Evolutionary conservation across 164 flowering plant genomes (phyloP).

Genomic region (Piper longum): DNA sequence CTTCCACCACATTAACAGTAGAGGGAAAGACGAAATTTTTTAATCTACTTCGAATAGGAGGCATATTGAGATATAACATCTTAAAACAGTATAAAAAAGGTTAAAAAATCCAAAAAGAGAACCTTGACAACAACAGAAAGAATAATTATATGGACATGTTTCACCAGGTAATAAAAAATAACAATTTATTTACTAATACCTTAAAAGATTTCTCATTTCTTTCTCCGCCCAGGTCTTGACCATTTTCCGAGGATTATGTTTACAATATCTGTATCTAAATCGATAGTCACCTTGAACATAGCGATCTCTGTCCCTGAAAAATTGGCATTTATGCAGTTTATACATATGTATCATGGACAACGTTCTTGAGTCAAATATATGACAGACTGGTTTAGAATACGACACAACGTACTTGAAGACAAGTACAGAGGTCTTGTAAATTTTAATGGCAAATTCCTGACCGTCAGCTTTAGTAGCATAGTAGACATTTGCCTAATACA

Average conservation of each 20-base stretch:
- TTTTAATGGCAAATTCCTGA: conserved; percentile 79
- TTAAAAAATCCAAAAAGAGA: background rate
- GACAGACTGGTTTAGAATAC: background rate
- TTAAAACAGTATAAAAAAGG: background rate
- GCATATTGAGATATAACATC: no score
- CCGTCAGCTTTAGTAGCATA: conserved; percentile 88
- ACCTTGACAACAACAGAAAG: background rate
- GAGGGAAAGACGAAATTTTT: no score
- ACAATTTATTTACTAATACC: conserved; percentile 22
- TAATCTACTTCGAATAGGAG: no score
- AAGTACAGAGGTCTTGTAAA: conserved; percentile 91
- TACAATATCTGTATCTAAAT: conserved; percentile 88
- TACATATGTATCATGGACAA: background rate
- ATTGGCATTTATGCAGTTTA: conserved; percentile 1
- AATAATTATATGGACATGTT: background rate
- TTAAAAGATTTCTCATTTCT: conserved; percentile 89
- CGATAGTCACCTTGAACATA: conserved; percentile 98
- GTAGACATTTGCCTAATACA: conserved; percentile 85
- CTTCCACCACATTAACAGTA: background rate
- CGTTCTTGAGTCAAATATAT: background rate
- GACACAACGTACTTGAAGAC: conserved; percentile 71
- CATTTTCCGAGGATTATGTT: conserved; percentile 97
- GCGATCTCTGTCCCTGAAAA: conserved; percentile 80
- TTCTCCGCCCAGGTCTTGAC: conserved; percentile 99
- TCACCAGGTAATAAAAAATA: background rate